Conservation (phyloP, 768 basidiomycete genomes). For the Podaxis sp. region DNA sequence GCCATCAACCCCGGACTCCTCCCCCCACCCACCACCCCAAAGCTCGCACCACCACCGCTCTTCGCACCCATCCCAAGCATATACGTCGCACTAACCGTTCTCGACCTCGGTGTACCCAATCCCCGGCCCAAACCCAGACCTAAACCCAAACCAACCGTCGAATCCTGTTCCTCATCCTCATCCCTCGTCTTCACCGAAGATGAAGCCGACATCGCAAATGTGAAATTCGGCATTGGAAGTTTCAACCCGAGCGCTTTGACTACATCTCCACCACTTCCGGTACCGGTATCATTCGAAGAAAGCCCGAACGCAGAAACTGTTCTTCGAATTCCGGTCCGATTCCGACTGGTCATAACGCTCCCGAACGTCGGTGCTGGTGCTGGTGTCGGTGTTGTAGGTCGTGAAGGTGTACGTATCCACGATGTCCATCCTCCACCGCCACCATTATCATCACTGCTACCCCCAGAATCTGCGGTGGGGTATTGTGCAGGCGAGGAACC, state of each 20-base stretch:
- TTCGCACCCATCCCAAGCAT: constrained; percentile 9
- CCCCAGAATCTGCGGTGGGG: no score
- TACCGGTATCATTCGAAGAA: neutral
- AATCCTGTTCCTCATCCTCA: neutral
- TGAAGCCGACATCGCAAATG: neutral
- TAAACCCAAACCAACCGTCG: neutral
- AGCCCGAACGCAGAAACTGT: neutral
- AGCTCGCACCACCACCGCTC: neutral
- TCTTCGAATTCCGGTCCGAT: neutral
- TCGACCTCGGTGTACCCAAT: neutral
- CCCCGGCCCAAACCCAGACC: neutral
- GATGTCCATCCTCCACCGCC: neutral
- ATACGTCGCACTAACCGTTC: constrained; percentile 7
- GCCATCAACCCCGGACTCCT: neutral
- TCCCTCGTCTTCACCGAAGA: neutral
- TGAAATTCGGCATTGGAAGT: constrained; percentile 2
- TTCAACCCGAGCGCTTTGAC: neutral
- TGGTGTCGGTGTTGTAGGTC: neutral
- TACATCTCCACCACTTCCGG: neutral
- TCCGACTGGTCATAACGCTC: constrained; percentile 5
- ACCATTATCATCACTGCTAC: neutral
- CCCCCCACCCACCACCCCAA: neutral
- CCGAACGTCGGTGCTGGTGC: neutral
- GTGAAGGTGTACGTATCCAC: neutral
- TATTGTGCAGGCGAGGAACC: no score